A percentile compares a stretch with the other conserved stretches of the same genome.
Evolutionary conservation across 164 flowering plant species (phyloP).

Genomic region (Aristolochia californica): DNA sequence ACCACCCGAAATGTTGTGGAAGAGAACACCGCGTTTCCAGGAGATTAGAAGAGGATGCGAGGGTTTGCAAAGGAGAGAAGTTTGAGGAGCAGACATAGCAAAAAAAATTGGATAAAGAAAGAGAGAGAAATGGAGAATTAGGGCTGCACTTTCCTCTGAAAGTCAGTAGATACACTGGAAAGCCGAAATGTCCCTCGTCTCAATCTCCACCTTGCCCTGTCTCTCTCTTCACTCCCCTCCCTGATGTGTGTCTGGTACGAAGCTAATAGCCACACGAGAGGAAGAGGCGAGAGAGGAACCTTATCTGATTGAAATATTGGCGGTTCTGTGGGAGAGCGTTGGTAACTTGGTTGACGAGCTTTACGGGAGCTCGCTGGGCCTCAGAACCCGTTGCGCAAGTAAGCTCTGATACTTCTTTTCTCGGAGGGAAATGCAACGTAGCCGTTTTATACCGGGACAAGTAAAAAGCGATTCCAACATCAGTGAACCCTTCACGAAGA

Average conservation of each 20-base stretch:
- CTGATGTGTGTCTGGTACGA: background rate
- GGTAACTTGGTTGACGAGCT: no score
- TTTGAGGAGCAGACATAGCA: conserved; percentile 50
- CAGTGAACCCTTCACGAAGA: no score
- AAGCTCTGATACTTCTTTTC: no score
- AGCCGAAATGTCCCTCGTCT: background rate
- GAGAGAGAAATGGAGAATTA: no score
- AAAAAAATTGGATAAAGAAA: background rate
- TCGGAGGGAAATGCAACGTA: no score
- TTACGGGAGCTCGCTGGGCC: no score
- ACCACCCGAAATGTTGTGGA: background rate
- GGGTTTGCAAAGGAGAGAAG: conserved; percentile 42
- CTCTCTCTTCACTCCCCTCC: no score
- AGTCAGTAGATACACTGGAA: background rate
- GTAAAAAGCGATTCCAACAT: no score
- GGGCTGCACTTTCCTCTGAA: conserved; percentile 7
- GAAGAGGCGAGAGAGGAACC: conserved; percentile 8
- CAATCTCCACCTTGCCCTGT: conserved; percentile 4
- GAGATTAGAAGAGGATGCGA: conserved; percentile 13
- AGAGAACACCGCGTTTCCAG: conserved; percentile 6
- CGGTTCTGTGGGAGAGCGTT: background rate
- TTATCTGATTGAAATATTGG: conserved; percentile 13
- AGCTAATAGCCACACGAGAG: conserved; percentile 9
- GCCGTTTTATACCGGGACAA: no score
- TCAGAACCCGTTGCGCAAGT: no score